Conservation (phyloP, 2,329 filamentous ascomycete genomes). For the Eurotiales sp. region DNA sequence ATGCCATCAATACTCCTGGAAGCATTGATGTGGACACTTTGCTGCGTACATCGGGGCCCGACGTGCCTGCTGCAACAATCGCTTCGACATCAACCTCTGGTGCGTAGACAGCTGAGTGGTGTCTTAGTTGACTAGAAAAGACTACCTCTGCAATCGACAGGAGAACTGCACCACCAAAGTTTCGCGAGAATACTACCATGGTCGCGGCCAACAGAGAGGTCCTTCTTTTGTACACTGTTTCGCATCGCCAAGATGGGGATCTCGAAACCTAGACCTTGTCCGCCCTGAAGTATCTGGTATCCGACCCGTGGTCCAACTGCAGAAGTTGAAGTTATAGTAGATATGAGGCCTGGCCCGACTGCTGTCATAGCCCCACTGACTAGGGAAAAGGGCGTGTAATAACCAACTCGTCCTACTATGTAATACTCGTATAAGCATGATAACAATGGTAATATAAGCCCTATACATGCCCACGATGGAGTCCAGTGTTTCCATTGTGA, state of each 20-base stretch:
- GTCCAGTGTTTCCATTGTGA: too few species aligned
- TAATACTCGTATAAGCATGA: neutral
- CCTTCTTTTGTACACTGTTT: conserved; percentile 18
- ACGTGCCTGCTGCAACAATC: conserved; percentile 26
- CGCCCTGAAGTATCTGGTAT: conserved; percentile 29
- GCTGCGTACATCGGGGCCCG: neutral
- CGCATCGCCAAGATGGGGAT: conserved; percentile 20
- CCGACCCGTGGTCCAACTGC: conserved; percentile 25
- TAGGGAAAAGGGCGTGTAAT: neutral
- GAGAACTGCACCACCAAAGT: conserved; percentile 3
- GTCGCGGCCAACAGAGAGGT: conserved; percentile 20
- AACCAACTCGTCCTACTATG: conserved; percentile 2
- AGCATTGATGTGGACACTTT: conserved; percentile 14
- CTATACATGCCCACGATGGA: conserved; percentile 23
- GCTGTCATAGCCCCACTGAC: conserved; percentile 6
- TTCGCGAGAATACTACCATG: conserved; percentile 5
- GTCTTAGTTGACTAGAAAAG: conserved; percentile 19
- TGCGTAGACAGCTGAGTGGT: conserved; percentile 11
- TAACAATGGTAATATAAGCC: neutral
- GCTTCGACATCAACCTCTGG: conserved; percentile 9
- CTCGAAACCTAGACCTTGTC: conserved; percentile 24
- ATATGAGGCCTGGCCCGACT: conserved; percentile 26
- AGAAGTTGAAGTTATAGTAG: conserved; percentile 25
- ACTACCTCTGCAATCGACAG: conserved; percentile 19
- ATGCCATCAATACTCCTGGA: conserved; percentile 30